These are phyloP conservation scores for Straminergon stramineum DNA, from an alignment of 225 moss, liverwort and hornwort species.

Conservation along the genomic window DNA sequence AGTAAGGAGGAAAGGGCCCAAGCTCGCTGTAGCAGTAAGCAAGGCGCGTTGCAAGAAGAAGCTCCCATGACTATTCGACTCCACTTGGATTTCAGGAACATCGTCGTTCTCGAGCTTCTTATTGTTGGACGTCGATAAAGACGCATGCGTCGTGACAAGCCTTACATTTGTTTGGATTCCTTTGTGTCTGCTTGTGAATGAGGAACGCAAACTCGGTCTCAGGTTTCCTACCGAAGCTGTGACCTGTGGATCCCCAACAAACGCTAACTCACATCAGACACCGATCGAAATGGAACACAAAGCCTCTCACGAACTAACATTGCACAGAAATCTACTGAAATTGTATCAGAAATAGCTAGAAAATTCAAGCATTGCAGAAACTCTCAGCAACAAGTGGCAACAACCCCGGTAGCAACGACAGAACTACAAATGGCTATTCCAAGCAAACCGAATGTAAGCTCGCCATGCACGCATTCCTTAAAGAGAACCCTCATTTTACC, in stretches of 20 bases:
- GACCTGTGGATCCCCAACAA: slow-evolving; percentile 3
- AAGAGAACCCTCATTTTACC: not conserved
- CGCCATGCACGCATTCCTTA: not conserved
- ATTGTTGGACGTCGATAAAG: not conserved
- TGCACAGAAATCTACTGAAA: not conserved
- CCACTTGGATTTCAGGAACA: not conserved
- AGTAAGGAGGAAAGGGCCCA: not conserved
- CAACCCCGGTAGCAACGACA: not conserved
- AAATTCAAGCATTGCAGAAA: not conserved
- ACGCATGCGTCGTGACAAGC: not conserved
- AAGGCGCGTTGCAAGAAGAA: slow-evolving; percentile 9
- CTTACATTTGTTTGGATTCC: not conserved
- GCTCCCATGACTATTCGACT: not conserved
- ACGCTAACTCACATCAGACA: not conserved
- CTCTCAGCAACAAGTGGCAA: not conserved
- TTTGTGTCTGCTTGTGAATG: not conserved
- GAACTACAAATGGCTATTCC: not conserved
- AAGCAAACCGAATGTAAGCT: not conserved
- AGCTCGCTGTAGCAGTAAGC: not conserved
- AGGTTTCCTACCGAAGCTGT: slow-evolving; percentile 1
- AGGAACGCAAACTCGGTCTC: slow-evolving; percentile 5
- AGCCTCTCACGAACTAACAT: not conserved
- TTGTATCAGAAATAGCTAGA: not conserved
- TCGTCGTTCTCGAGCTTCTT: not conserved
- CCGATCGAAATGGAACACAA: not conserved